These are phyloP conservation scores for Hypericum perforatum DNA, from an alignment of 345 rosid species.

Conservation along the genomic window DNA sequence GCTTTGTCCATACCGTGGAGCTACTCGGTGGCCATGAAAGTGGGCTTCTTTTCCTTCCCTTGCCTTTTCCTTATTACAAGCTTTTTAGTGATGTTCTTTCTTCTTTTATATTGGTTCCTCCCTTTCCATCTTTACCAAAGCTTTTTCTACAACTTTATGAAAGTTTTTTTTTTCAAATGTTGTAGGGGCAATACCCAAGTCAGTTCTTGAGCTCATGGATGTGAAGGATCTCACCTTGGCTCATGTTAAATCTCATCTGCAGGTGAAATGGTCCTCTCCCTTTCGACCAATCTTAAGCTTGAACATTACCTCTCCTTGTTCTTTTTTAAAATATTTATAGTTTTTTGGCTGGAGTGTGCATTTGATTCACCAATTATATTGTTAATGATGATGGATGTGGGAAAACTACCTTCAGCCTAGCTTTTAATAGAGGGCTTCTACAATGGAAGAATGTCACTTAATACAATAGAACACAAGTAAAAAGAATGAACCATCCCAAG, in stretches of 20 bases:
- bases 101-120: no score
- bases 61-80: neutral
- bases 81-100: neutral
- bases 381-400: no score
- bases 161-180: neutral
- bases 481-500: constrained; percentile 41
- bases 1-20: constrained; percentile 98
- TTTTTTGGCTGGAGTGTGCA: no score
- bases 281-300: no score
- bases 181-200: constrained; percentile 5
- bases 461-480: constrained; percentile 34
- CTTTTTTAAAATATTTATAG: no score
- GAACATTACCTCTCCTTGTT: no score
- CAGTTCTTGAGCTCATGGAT: constrained; percentile 9
- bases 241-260: constrained; percentile 11
- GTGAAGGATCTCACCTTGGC: constrained; percentile 10
- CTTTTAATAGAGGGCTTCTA: constrained; percentile 4
- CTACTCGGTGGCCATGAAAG: constrained; percentile 99
- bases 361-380: no score
- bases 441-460: constrained; percentile 23
- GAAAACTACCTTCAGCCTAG: no score
- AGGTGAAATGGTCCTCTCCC: neutral
- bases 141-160: no score
- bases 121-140: no score
- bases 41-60: constrained; percentile 22